Evolutionary conservation across 2,329 filamentous ascomycete genomes (phyloP), one percentile per base, ranked within the genome.

Genomic region (Trichoderma hamatum): DNA sequence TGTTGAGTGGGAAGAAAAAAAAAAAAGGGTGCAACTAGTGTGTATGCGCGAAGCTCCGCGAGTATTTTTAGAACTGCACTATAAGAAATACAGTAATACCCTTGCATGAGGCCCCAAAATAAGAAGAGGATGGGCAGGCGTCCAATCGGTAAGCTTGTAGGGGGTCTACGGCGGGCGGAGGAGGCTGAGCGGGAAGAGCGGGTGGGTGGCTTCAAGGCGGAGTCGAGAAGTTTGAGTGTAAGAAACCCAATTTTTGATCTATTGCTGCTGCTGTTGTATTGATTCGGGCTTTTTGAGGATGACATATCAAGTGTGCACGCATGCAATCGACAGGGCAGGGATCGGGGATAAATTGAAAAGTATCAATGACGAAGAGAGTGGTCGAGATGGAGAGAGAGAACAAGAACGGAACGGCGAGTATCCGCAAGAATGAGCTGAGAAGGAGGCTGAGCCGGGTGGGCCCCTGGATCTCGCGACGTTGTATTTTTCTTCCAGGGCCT

Each of bases 21-120:
- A 54, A 28, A 24, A 34, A 36, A 54, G 16, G 32, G n/a, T 21
- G 28, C 5, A 16, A 19, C 39, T 43, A 43, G 39, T 43, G 16
- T n/a, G 11, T 43, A 30, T 63, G 9, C 30, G 28, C 28, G 30
- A 32, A 49, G 19, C 46, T 24, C n/a, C 46, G 46, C 13, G 46
- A 32, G 51, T 66, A 66, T 66, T 66, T 66, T 66, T 66, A 66
- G 63, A 66, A 66, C 43, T 36, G n/a, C 51, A 46, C 9, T 28
- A 58, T 7, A 58, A 43, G 21, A 43, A 7, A 43, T 43, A 43
- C 39, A 43, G 39, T 43, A 43, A 43, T 43, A 43, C 16, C 36
- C 62, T 24, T 65, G 63, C 52, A 58, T 39, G 32, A 56, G 49
- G 32, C 3, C 46, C 46, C 46, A 21, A 32, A 61, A 30, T 26